These are phyloP conservation scores for Heliamphora exappendiculata DNA, from an alignment of 148 eudicot genomes.

Conservation along the genomic window DNA sequence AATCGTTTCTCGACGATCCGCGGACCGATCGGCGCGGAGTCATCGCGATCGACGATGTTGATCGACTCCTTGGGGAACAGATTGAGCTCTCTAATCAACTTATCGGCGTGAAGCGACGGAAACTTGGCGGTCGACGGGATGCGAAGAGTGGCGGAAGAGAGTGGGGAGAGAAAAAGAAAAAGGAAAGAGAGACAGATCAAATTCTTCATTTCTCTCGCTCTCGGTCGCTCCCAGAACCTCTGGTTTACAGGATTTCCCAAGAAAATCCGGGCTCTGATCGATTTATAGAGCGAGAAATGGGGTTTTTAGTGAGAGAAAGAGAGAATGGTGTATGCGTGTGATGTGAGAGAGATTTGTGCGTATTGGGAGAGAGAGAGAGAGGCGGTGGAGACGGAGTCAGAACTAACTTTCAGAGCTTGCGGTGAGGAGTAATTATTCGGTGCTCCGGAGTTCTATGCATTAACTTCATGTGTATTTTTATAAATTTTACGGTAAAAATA, in stretches of 20 bases:
- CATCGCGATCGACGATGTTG: conserved; percentile 36
- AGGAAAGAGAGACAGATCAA: neutral
- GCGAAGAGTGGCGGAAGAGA: conserved; percentile 15
- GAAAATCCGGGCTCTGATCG: too few species aligned
- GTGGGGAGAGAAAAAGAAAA: conserved; percentile 18
- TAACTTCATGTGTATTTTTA: too few species aligned
- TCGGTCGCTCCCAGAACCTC: neutral
- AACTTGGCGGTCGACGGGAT: conserved; percentile 19
- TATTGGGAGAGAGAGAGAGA: neutral
- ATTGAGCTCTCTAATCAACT: conserved; percentile 58
- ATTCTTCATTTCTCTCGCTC: conserved; percentile 18
- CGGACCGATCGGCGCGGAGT: conserved; percentile 8
- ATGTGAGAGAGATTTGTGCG: neutral
- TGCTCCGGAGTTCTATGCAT: too few species aligned
- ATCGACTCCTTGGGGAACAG: conserved; percentile 52
- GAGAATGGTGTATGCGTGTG: neutral
- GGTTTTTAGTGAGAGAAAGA: neutral
- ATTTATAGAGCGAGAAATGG: neutral
- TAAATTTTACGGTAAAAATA: too few species aligned
- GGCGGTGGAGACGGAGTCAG: neutral
- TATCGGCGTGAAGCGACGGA: conserved; percentile 30
- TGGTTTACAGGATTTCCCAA: neutral
- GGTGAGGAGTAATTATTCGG: neutral
- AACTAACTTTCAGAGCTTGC: neutral
- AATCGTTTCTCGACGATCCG: conserved; percentile 56